Conservation (phyloP, 441 rosid species). For the Francoa sonchifolia region DNA sequence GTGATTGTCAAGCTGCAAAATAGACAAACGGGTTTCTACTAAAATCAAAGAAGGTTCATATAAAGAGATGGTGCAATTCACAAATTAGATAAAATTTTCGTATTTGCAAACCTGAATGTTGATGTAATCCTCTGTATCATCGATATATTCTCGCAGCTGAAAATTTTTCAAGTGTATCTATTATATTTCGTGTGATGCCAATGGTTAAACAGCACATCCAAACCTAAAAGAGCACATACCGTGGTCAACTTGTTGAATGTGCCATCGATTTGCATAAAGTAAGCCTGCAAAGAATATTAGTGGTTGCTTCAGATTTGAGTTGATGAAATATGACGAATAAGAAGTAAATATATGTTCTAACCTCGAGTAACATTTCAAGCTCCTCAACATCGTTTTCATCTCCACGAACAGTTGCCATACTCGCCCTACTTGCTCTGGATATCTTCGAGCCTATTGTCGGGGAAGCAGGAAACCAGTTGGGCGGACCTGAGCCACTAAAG, state of each 20-base stretch:
- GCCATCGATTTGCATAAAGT: constrained; percentile 91
- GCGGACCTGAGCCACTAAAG: constrained; percentile 52
- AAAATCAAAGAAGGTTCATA: background rate
- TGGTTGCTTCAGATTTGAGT: constrained; percentile 9
- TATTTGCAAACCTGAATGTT: constrained; percentile 62
- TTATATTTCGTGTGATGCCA: background rate
- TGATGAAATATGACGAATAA: background rate
- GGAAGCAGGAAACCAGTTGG: constrained; percentile 59
- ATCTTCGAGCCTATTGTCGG: constrained; percentile 82
- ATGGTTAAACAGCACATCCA: background rate
- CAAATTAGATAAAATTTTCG: background rate
- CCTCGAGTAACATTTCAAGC: constrained; percentile 98
- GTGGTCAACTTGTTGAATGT: constrained; percentile 77
- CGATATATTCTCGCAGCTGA: constrained; percentile 91
- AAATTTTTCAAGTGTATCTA: constrained; percentile 17
- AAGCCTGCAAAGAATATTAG: constrained; percentile 45
- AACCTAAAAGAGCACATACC: constrained; percentile 22
- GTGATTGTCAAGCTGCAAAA: constrained; percentile 86
- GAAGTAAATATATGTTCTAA: constrained; percentile 10
- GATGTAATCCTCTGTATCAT: constrained; percentile 95
- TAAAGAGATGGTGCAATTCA: too few species aligned
- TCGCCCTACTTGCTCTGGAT: constrained; percentile 83
- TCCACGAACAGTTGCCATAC: constrained; percentile 55
- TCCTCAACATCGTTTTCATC: constrained; percentile 95
- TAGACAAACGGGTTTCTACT: constrained; percentile 4